Evolutionary conservation across 768 basidiomycete genomes (phyloP).

Genomic region (Bullera alba): DNA sequence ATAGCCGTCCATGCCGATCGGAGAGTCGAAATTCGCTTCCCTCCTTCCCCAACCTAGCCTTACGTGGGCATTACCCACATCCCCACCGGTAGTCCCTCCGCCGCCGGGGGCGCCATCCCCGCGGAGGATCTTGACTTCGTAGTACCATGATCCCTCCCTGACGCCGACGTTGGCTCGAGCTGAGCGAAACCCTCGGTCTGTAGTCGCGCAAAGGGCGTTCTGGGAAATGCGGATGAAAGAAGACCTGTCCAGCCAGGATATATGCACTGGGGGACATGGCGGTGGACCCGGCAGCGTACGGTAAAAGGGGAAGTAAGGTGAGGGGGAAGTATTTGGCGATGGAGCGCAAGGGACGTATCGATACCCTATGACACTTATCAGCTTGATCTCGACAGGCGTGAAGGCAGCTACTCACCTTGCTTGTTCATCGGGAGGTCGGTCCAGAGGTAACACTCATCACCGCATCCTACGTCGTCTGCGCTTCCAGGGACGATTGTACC

Average conservation of each 20-base stretch:
- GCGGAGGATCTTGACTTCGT: constrained; percentile 73
- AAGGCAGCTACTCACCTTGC: constrained; percentile 18
- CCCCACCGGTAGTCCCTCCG: constrained; percentile 47
- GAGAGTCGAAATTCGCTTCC: constrained; percentile 87
- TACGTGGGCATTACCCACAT: constrained; percentile 58
- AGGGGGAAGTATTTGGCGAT: constrained; percentile 32
- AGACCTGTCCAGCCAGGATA: constrained; percentile 43
- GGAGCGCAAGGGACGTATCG: constrained; percentile 37
- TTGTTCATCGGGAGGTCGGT: constrained; percentile 40
- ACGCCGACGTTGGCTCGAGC: constrained; percentile 84
- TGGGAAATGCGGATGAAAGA: constrained; percentile 36
- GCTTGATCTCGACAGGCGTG: background rate
- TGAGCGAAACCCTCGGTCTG: constrained; percentile 83
- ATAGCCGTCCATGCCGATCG: constrained; percentile 88
- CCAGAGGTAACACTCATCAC: constrained; percentile 43
- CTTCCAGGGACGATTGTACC: constrained; percentile 19
- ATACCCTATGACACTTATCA: constrained; percentile 22
- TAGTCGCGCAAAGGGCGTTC: constrained; percentile 47
- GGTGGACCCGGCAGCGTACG: constrained; percentile 31
- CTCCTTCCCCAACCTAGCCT: constrained; percentile 85
- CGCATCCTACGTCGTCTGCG: constrained; percentile 27
- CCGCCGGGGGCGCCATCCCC: constrained; percentile 50
- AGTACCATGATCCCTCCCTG: constrained; percentile 84
- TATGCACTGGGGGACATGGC: constrained; percentile 28
- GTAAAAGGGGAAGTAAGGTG: constrained; percentile 33